Percentiles rank a stretch among this genome's conserved stretches.
Evolutionary conservation across 1,284 basidiomycete genomes (phyloP).

Genomic region (Tetrapyrgos nigripes): DNA sequence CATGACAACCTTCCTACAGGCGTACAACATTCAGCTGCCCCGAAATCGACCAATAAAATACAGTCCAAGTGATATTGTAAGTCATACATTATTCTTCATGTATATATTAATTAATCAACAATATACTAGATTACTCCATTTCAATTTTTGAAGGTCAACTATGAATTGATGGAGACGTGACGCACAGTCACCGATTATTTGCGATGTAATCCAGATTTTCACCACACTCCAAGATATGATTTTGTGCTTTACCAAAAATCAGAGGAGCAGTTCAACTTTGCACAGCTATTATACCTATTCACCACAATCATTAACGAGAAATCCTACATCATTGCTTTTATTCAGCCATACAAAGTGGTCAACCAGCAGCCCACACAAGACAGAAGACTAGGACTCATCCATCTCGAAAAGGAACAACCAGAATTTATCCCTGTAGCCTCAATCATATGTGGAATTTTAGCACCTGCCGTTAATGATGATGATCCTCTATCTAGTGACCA

Average conservation of each 20-base stretch:
- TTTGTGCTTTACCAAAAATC: constrained; percentile 31
- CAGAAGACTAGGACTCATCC: constrained; percentile 25
- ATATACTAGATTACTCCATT: constrained; percentile 21
- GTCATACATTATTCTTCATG: too few species aligned
- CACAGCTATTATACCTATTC: constrained; percentile 31
- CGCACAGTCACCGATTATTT: constrained; percentile 27
- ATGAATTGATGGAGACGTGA: constrained; percentile 34
- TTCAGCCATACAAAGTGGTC: constrained; percentile 27
- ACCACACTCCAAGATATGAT: constrained; percentile 33
- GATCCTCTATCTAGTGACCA: too few species aligned
- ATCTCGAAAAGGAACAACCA: constrained; percentile 16
- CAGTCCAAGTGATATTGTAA: too few species aligned
- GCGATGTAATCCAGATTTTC: constrained; percentile 36
- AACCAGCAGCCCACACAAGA: constrained; percentile 18
- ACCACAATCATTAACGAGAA: constrained; percentile 19
- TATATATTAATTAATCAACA: constrained; percentile 19
- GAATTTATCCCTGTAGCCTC: constrained; percentile 29
- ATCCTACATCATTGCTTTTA: constrained; percentile 29
- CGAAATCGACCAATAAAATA: too few species aligned
- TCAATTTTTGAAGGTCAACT: constrained; percentile 32
- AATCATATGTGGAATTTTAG: constrained; percentile 29
- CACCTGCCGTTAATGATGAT: constrained; percentile 8
- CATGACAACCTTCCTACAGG: too few species aligned
- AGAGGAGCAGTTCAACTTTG: constrained; percentile 25
- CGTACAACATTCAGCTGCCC: too few species aligned